Base-by-base conservation (phyloP, 2,329 filamentous ascomycete species). In the Westerdykella aurantiaca region DNA sequence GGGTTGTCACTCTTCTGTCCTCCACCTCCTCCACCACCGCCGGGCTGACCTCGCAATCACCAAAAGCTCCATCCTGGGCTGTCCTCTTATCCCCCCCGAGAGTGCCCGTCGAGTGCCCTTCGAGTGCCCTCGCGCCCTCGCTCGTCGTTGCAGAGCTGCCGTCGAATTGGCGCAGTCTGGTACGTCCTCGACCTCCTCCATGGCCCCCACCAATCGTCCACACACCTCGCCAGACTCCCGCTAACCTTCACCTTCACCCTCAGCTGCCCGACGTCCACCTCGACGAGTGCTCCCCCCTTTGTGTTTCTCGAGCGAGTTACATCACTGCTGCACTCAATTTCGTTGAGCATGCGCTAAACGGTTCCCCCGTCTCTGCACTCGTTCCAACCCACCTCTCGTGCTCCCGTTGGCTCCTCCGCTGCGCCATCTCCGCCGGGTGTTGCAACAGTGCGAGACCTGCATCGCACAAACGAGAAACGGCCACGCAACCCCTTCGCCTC, bases 381-480 rank as follows among this genome's bases (percentile, higher is more conserved):
- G 25, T 29, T 29, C 25, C 25, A 29, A 29, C 25, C 25, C 7
- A 9, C n/a, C 33, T 13, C 10, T 9, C 33, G 33, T 18, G 5
- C 17, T 18, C 33, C n/a, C 33, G n/a, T 35, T 18, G n/a, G 33
- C 33, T 16, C 33, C 33, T 16, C 33, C 33, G 33, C 33, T 35
- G 17, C n/a, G n/a, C 17, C 33, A 35, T 18, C 33, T 35, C 33
- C 33, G 33, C 33, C 33, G 17, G 33, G n/a, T 35, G n/a, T 18
- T 16, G 33, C 33, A 35, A 14, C 33, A 14, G 5, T 35, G 6
- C 17, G 33, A 35, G 17, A 25, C 33, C 33, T 35, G 33, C 33
- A 35, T 53, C 39, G 56, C 54, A 49, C 57, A 60, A 42, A 52
- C 51, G 45, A 49, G 48, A 55, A 48, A 48, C 56, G 46, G 53